Base-by-base conservation (phyloP, 192 early-diverging fungal species). In the Linnemannia elongata region DNA sequence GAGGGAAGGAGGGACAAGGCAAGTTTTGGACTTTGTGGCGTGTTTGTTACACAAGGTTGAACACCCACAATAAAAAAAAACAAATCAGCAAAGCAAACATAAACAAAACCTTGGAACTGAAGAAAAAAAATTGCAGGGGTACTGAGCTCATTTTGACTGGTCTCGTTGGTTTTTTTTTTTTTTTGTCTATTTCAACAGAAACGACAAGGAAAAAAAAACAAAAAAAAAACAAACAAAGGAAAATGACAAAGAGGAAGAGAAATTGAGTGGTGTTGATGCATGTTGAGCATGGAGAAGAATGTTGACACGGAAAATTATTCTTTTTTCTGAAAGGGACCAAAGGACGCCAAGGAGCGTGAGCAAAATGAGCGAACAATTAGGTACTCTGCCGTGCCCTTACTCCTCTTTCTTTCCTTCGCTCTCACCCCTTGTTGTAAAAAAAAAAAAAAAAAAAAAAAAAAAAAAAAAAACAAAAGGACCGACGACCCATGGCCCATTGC, bases 1-100 rank as follows among this genome's bases (percentile, higher is more conserved):
- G 20, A 49, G 47, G 17, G 47, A 49, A 20, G 47, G 18, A 20
- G 47, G 17, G 49, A 52, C 49, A 52, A 30, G 60, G 10, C 60
- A 66, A 33, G 27, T 33, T 63, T 66, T 66, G 60, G 60, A 63
- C 57, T 12, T 63, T 9, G 57, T 63, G 57, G 27, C 27, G 27
- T 66, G 60, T 33, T 66, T 66, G 60, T 66, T 66, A 66, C 60
- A 66, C 60, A 66, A 66, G 60, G 60, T 66, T 66, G 60, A 66
- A 66, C 60, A 66, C 60, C 30, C 30, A 66, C 60, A 66, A 52
- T 17, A 52, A 52, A 52, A 17, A 52, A 20, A 18, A 0, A 66
- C 5, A 27, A 4, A 57, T 5, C 24, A 57, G 6, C 54, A 57
- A 45, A 45, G 27, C 55, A 57, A n/a, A 57, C n/a, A 57, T 15